Percentiles rank a stretch among this genome's conserved stretches.
These are phyloP conservation scores for Aspergillus conjunctus DNA, from an alignment of 495 filamentous ascomycete species.

Conservation along the genomic window DNA sequence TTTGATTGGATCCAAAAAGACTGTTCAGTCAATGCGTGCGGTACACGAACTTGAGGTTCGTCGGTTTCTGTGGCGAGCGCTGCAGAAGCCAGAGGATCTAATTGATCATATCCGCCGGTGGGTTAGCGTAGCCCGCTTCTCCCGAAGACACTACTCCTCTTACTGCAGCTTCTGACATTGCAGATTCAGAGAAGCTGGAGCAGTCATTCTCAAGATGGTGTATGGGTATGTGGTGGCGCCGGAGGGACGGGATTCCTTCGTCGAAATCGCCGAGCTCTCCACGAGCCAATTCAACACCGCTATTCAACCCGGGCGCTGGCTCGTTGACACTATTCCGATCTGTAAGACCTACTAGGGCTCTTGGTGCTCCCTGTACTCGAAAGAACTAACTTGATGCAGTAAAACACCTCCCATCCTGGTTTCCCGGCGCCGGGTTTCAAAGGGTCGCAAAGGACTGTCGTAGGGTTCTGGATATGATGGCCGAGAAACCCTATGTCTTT, in stretches of 20 bases:
- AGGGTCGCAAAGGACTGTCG: slow-evolving; percentile 39
- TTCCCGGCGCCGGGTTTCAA: slow-evolving; percentile 54
- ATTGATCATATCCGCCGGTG: slow-evolving; percentile 41
- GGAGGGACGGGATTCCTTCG: slow-evolving; percentile 40
- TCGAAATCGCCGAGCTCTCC: slow-evolving; percentile 37
- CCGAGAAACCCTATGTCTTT: slow-evolving; percentile 45
- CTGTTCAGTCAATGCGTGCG: slow-evolving; percentile 34
- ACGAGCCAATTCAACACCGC: slow-evolving; percentile 43
- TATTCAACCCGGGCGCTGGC: slow-evolving; percentile 40
- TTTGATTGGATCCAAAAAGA: slow-evolving; percentile 34
- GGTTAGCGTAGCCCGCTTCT: slow-evolving; percentile 11
- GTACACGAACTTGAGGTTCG: slow-evolving; percentile 39
- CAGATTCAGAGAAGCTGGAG: slow-evolving; percentile 33
- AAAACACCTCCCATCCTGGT: slow-evolving; percentile 48
- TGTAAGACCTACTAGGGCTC: no score
- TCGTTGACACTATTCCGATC: slow-evolving; percentile 43
- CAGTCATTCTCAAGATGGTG: slow-evolving; percentile 46
- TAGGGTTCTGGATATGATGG: slow-evolving; percentile 26
- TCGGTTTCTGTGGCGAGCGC: slow-evolving; percentile 43
- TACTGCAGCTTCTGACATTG: neutral
- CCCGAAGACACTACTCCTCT: neutral
- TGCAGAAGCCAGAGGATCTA: slow-evolving; percentile 37
- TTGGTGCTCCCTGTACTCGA: no score
- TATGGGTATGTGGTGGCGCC: slow-evolving; percentile 52
- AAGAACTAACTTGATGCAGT: no score